Conservation (phyloP, 257 asterid genomes). For the Phtheirospermum japonicum region DNA sequence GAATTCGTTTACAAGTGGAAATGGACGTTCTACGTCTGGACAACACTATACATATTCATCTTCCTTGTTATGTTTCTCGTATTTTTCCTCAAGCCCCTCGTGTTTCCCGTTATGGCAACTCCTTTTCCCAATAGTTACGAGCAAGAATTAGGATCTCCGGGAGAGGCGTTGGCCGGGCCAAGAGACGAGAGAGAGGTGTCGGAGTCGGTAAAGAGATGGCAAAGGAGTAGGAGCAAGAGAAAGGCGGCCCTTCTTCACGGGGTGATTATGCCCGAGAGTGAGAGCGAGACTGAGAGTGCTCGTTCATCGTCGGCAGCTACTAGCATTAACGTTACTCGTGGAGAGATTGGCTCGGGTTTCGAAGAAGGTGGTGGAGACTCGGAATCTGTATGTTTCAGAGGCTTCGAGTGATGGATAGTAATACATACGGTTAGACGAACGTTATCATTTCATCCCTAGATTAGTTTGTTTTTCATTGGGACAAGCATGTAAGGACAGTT, state of each 20-base stretch:
- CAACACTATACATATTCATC: constrained; percentile 45
- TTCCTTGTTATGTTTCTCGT: constrained; percentile 41
- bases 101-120: constrained; percentile 34
- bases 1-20: constrained; percentile 65
- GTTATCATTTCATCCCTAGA: no score
- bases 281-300: constrained; percentile 3
- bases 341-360: constrained; percentile 23
- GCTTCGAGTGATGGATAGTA: constrained; percentile 4
- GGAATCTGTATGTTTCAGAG: constrained; percentile 42
- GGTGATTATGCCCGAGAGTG: neutral
- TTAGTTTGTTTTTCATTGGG: no score
- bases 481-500: no score
- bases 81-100: constrained; percentile 46
- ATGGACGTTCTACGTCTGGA: constrained; percentile 68
- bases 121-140: neutral
- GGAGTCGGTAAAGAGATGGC: constrained; percentile 44
- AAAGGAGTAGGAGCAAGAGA: constrained; percentile 43
- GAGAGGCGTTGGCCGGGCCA: constrained; percentile 19
- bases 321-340: constrained; percentile 39
- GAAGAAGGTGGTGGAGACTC: constrained; percentile 51
- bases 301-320: constrained; percentile 44
- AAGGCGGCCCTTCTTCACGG: constrained; percentile 44
- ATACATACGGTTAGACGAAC: no score
- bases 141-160: constrained; percentile 8
- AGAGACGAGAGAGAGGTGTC: constrained; percentile 33